Percentiles rank a stretch among this genome's conserved stretches.
phyloP scores from a whole-genome alignment of 139 green algal genomes.

The Ostreobium quekettii region DNA sequence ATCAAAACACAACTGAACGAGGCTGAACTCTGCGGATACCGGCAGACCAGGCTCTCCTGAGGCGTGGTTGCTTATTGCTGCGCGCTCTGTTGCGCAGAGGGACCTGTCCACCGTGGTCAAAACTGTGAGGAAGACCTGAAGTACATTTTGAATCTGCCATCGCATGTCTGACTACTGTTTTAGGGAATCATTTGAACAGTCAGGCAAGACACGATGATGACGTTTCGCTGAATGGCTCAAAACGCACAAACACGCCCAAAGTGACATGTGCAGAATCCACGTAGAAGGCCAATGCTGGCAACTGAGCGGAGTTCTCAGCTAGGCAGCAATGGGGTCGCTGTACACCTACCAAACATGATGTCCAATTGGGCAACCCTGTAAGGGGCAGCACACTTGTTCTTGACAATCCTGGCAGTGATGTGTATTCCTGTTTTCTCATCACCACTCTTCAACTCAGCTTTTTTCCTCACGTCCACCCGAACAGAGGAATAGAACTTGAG shows the following conservation, averaged over 20 bases:
- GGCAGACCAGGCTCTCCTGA: no score
- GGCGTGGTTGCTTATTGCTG: no score
- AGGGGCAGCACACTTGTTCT: slow-evolving; percentile 88
- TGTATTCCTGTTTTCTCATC: slow-evolving; percentile 49
- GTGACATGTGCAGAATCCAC: background rate
- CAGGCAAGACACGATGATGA: background rate
- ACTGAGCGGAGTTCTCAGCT: background rate
- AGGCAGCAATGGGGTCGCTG: background rate
- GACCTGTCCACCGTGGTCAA: no score
- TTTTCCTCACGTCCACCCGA: slow-evolving; percentile 57
- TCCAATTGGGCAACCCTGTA: slow-evolving; percentile 79
- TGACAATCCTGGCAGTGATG: slow-evolving; percentile 67
- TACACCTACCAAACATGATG: slow-evolving; percentile 64
- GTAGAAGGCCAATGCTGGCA: background rate
- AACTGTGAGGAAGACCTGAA: no score
- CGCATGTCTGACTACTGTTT: background rate
- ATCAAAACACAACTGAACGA: no score
- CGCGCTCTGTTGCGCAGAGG: no score
- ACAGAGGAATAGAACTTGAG: slow-evolving; percentile 88
- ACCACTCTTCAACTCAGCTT: slow-evolving; percentile 46
- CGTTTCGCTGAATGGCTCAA: background rate
- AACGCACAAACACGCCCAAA: background rate
- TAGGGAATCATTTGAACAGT: background rate
- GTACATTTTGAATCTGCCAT: no score
- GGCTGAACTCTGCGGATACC: no score